Percentiles rank a stretch among this genome's conserved stretches.
phyloP scores from a whole-genome alignment of 2,329 filamentous ascomycete genomes.

The Sporothrix variecibatus region DNA sequence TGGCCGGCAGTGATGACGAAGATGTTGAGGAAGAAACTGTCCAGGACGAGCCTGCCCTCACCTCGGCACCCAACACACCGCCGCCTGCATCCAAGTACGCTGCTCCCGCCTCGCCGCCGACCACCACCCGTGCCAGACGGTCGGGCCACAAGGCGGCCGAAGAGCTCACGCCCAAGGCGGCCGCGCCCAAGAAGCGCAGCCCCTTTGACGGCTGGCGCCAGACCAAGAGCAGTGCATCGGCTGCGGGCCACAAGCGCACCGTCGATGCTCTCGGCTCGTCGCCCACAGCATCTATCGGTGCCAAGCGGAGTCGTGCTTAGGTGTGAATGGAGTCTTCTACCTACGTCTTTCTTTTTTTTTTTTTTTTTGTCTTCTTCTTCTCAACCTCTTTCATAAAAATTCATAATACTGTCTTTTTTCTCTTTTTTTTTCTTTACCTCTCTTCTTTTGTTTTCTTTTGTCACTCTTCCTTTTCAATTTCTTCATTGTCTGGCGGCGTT shows the following conservation, averaged over 20 bases:
- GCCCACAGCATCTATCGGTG: slow-evolving; percentile 31
- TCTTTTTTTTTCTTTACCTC: slow-evolving; percentile 19
- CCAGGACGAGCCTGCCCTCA: slow-evolving; percentile 46
- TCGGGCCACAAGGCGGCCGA: slow-evolving; percentile 53
- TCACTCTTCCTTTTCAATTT: slow-evolving; percentile 12
- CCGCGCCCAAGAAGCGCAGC: slow-evolving; percentile 43
- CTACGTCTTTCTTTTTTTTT: background rate
- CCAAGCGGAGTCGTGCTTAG: slow-evolving; percentile 44
- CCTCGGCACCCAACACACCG: slow-evolving; percentile 47
- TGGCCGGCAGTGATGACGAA: slow-evolving; percentile 51
- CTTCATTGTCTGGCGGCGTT: slow-evolving; percentile 12
- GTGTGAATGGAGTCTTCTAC: background rate
- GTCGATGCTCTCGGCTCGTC: slow-evolving; percentile 41
- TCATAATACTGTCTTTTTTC: background rate
- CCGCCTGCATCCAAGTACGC: slow-evolving; percentile 56
- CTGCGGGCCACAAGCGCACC: slow-evolving; percentile 47
- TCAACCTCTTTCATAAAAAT: background rate
- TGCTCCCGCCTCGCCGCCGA: slow-evolving; percentile 61
- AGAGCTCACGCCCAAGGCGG: slow-evolving; percentile 42
- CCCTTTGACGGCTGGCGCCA: slow-evolving; percentile 71
- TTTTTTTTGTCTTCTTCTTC: slow-evolving; percentile 16
- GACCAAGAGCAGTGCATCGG: slow-evolving; percentile 54
- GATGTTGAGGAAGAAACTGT: slow-evolving; percentile 49
- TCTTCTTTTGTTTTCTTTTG: slow-evolving; percentile 1
- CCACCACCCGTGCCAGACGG: slow-evolving; percentile 62